Evolutionary conservation across 257 asterid genomes (phyloP).

Genomic region (Cynanchum wilfordii): DNA sequence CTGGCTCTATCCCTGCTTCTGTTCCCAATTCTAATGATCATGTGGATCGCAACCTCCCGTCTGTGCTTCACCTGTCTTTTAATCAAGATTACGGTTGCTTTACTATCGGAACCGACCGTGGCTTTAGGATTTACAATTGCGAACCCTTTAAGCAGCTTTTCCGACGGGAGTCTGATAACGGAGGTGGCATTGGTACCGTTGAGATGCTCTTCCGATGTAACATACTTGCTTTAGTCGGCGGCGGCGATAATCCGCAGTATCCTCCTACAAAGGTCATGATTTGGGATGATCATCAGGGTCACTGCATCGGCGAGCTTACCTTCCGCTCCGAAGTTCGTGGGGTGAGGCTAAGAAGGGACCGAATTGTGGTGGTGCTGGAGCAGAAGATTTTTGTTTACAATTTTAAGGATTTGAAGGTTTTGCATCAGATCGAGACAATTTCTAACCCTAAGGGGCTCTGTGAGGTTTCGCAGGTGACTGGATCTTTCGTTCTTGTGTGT

Average conservation of each 20-base stretch:
- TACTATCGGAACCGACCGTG: conserved; percentile 74
- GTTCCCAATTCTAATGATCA: background rate
- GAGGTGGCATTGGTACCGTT: conserved; percentile 81
- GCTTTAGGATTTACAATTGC: conserved; percentile 80
- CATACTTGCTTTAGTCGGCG: conserved; percentile 79
- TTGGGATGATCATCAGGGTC: conserved; percentile 88
- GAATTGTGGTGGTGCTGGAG: conserved; percentile 69
- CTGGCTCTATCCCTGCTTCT: background rate
- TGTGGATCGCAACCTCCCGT: conserved; percentile 20
- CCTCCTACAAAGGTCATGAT: conserved; percentile 89
- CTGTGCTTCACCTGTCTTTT: conserved; percentile 73
- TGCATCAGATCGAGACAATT: conserved; percentile 91
- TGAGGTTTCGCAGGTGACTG: conserved; percentile 67
- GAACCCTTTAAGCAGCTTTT: conserved; percentile 89
- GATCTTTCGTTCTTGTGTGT: conserved; percentile 70
- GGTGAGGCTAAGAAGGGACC: conserved; percentile 65
- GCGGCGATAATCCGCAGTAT: conserved; percentile 76
- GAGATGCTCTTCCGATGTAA: conserved; percentile 96
- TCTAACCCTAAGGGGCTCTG: conserved; percentile 94
- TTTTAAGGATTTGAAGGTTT: conserved; percentile 75
- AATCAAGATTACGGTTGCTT: conserved; percentile 91
- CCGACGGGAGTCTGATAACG: conserved; percentile 68
- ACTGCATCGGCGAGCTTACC: conserved; percentile 78
- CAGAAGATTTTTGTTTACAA: conserved; percentile 88
- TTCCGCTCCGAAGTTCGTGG: conserved; percentile 86